A percentile compares a stretch with the other conserved stretches of the same genome.
Evolutionary conservation across 2,329 filamentous ascomycete genomes (phyloP).

Genomic region (Neonectria hederae): DNA sequence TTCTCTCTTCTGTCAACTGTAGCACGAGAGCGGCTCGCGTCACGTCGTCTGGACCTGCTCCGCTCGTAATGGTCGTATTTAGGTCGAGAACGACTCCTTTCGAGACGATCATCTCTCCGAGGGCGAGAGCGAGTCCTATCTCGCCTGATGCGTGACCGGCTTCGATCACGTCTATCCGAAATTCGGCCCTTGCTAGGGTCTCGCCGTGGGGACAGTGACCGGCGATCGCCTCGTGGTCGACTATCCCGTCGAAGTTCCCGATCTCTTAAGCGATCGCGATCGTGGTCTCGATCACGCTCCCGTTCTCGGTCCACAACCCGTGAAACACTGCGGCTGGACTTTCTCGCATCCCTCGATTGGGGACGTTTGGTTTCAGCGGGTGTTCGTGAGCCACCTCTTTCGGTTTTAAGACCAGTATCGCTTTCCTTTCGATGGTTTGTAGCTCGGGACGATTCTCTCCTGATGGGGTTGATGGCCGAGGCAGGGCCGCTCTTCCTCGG

Average conservation of each 20-base stretch:
- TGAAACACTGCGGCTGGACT: slow-evolving; percentile 47
- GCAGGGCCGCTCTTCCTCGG: slow-evolving; percentile 62
- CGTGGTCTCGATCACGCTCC: slow-evolving; percentile 35
- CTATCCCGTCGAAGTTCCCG: slow-evolving; percentile 44
- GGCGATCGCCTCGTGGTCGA: slow-evolving; percentile 47
- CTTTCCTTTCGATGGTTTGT: slow-evolving; percentile 52
- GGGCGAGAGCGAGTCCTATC: slow-evolving; percentile 54
- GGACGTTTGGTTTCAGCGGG: slow-evolving; percentile 42
- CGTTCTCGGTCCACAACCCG: slow-evolving; percentile 40
- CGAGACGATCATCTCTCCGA: slow-evolving; percentile 45
- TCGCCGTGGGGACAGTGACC: slow-evolving; percentile 52
- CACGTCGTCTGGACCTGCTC: slow-evolving; percentile 48
- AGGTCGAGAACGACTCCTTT: slow-evolving; percentile 48
- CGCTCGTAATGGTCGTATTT: slow-evolving; percentile 48
- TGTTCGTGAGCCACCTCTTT: slow-evolving; percentile 48
- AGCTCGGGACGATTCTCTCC: slow-evolving; percentile 55
- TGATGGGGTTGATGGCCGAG: slow-evolving; percentile 68
- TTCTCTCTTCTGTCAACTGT: slow-evolving; percentile 46
- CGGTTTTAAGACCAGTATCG: slow-evolving; percentile 45
- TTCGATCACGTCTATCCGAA: slow-evolving; percentile 49
- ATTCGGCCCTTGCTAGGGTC: slow-evolving; percentile 47
- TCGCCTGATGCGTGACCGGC: slow-evolving; percentile 48
- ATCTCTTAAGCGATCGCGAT: slow-evolving; percentile 44
- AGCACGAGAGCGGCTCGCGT: slow-evolving; percentile 51
- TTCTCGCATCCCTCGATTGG: slow-evolving; percentile 43